Base-by-base conservation (phyloP, 2,329 filamentous ascomycete genomes). In the Biscogniauxia mediterranea region DNA sequence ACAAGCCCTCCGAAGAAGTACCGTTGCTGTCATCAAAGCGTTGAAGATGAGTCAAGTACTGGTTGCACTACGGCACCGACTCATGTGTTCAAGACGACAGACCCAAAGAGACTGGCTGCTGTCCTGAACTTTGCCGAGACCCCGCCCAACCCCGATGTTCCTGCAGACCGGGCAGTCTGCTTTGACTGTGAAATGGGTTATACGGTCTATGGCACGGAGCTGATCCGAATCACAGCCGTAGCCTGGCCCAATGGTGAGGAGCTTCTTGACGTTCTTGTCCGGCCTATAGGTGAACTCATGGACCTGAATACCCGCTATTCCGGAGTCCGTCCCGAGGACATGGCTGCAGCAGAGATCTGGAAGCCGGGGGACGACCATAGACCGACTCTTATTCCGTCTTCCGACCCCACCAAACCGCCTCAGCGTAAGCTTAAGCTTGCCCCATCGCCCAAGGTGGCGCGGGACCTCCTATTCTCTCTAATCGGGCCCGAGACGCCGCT, bases 181-280 rank as follows among this genome's bases (percentile, higher is more conserved):
- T 94, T 99, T 70, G 95, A 99, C 74, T 98, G 95, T 70, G 95
- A 99, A 73, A 99, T 99, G 95, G 92, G 91, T 4, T 98, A 96
- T 72, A 99, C 96, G 0, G 91, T 91, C 0, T 77, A 89, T 55
- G 95, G 96, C 0, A 79, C 98, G 66, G 95, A 99, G 74, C 83
- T 99, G 19, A 89, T 98, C 60, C 91, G 95, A 8, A 77, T 99
- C 2, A 98, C 95, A 0, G 93, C 91, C 5, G 89, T 94, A 3
- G 87, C 89, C 9, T 99, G 95, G 93, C 94, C 94, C 0, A 80
- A 83, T 8, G 90, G 91, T 20, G 84, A 88, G 57, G 83, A 84
- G 57, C 76, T 99, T 0, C 79, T 98, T 5, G 95, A 99, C 71
- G 83, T 97, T 0, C 83, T 98, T 0, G 93, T 98, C 7, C 85